Base-by-base conservation (phyloP, 345 rosid genomes). In the Anacardium occidentale region DNA sequence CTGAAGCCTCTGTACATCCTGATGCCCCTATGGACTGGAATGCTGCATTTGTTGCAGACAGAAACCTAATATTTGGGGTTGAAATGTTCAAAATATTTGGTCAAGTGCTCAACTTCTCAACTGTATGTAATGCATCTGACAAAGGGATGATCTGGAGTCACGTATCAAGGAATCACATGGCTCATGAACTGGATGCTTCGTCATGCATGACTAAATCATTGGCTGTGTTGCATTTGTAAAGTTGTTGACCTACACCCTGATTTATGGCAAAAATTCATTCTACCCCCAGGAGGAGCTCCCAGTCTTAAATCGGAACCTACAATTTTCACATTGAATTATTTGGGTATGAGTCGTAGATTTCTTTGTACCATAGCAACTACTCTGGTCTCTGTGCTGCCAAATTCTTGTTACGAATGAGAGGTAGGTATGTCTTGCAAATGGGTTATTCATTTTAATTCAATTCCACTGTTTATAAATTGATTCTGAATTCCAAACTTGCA, bases 11-110 rank as follows among this genome's bases (percentile, higher is more conserved):
- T 0, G 88, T 88, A n/a, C 98, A 95, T 74, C 99, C 98, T 0
- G 99, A 92, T 69, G 99, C 99, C 17, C 99, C 99, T n/a, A 92
- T 95, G 97, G 99, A 95, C 79, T 95, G 97, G 99, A 91, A 88
- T 59, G 97, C 96, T n/a, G 78, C 86, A 40, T 95, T 89, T 80
- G 99, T 88, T 15, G 85, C 96, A 0, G 98, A 92, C 73, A 79
- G 78, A 76, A 84, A 85, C 80, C 68, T 79, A 53, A 79, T 95
- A 48, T 88, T 89, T 75, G 99, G 98, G 57, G 87, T 92, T 58
- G 99, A 92, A 83, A 92, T 92, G 99, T 92, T 92, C 83, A 95
- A 95, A 81, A 95, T 95, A 71, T 92, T 95, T 76, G 99, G 99
- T 51, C 97, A 95, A 76, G 87, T 87, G n/a, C 69, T 95, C 85